Evolutionary conservation across 139 green algal species (phyloP).

Genomic region (Micromonas pusilla): DNA sequence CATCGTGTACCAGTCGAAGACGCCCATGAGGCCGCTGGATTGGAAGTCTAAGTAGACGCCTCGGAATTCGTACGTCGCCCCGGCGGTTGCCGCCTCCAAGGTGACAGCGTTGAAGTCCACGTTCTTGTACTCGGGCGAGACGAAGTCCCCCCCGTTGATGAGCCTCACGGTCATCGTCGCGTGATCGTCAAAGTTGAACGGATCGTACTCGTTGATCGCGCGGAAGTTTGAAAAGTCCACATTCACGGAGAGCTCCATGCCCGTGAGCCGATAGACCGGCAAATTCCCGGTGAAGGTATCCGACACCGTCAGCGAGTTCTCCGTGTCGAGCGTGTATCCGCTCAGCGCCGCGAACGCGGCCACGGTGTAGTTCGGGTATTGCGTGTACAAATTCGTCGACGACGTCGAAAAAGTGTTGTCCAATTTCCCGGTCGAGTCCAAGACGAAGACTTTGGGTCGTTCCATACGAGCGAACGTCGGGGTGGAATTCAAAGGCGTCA

Average conservation of each 20-base stretch:
- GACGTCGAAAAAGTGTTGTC: no score
- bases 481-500: no score
- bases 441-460: no score
- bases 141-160: neutral
- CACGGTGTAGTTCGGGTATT: neutral
- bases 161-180: neutral
- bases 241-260: neutral
- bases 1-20: slow-evolving; percentile 2
- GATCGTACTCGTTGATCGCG: neutral
- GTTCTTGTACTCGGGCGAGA: neutral
- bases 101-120: neutral
- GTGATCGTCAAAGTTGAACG: neutral
- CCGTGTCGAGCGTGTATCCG: neutral
- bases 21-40: neutral
- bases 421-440: no score
- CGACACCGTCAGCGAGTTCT: neutral
- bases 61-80: no score
- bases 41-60: slow-evolving; percentile 2
- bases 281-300: neutral
- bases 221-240: slow-evolving; percentile 17
- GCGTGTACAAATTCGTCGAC: no score
- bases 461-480: no score
- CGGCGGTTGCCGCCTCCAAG: no score
- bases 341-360: neutral
- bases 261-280: slow-evolving; percentile 9